Percentiles rank a stretch among this genome's conserved stretches.
Conservation (phyloP, 805 yeast species). For the Suhomyces kilbournensis region DNA sequence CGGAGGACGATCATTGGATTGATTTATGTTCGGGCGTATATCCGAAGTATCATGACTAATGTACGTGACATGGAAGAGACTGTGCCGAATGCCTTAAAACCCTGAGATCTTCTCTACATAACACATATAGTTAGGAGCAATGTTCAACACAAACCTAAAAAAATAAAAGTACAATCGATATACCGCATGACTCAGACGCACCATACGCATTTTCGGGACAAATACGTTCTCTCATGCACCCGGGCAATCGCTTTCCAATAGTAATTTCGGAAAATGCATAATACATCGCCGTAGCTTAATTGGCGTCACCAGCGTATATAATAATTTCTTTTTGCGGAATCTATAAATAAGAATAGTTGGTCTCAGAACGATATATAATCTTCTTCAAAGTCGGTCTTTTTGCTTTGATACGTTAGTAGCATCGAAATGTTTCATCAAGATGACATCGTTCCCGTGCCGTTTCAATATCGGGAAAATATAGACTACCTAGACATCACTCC, state of each 20-base stretch:
- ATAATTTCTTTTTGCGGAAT: neutral
- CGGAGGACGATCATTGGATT: neutral
- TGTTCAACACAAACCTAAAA: neutral
- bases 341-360: neutral
- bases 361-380: neutral
- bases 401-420: neutral
- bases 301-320: neutral
- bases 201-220: neutral
- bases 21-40: neutral
- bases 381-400: neutral
- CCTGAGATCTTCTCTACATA: neutral
- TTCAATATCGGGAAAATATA: slow-evolving; percentile 21
- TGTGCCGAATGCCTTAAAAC: neutral
- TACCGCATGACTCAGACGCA: neutral
- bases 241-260: neutral
- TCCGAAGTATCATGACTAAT: neutral
- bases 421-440: slow-evolving; percentile 2
- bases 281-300: neutral
- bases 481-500: slow-evolving; percentile 25
- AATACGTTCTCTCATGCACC: neutral
- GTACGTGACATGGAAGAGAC: neutral
- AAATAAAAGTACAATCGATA: neutral
- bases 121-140: neutral
- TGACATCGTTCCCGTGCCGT: slow-evolving; percentile 1
- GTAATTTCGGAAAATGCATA: neutral